Evolutionary conservation across 169 alveolate genomes (phyloP).

Genomic region (Babesia ovata): DNA sequence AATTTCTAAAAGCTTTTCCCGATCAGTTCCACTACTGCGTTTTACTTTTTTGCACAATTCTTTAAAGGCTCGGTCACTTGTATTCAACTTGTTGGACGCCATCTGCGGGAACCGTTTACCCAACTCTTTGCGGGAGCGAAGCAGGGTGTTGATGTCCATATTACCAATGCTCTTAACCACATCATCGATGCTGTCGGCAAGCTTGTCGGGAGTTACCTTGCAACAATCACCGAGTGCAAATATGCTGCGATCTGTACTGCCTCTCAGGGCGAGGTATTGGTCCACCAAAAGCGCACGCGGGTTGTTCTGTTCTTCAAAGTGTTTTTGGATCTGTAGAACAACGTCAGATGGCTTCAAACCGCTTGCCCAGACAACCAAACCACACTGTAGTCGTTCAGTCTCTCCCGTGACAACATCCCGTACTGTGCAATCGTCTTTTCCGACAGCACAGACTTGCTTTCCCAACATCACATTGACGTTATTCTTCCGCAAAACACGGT

Average conservation of each 20-base stretch:
- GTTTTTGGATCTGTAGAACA: slow-evolving; percentile 26
- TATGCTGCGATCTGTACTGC: slow-evolving; percentile 56
- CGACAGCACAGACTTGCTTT: slow-evolving; percentile 69
- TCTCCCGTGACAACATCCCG: slow-evolving; percentile 64
- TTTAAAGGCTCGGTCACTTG: slow-evolving; percentile 43
- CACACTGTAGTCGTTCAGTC: slow-evolving; percentile 65
- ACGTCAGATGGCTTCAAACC: slow-evolving; percentile 72
- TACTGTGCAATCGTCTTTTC: slow-evolving; percentile 49
- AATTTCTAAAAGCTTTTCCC: slow-evolving; percentile 54
- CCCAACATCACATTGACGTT: slow-evolving; percentile 69
- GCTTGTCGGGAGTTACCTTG: slow-evolving; percentile 62
- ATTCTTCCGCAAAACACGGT: slow-evolving; percentile 30
- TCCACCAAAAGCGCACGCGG: slow-evolving; percentile 70
- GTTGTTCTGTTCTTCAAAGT: slow-evolving; percentile 46
- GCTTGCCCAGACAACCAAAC: slow-evolving; percentile 80
- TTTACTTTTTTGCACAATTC: slow-evolving; percentile 40
- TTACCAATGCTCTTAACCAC: slow-evolving; percentile 35
- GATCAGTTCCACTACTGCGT: slow-evolving; percentile 2
- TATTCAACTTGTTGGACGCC: slow-evolving; percentile 60
- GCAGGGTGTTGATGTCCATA: slow-evolving; percentile 43
- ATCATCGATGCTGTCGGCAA: slow-evolving; percentile 57
- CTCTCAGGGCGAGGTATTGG: slow-evolving; percentile 67
- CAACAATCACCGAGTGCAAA: slow-evolving; percentile 79
- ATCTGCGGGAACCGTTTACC: slow-evolving; percentile 70
- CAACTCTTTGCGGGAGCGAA: slow-evolving; percentile 30